phyloP scores from a whole-genome alignment of 2,329 filamentous ascomycete species.

The Colletotrichum sidae region DNA sequence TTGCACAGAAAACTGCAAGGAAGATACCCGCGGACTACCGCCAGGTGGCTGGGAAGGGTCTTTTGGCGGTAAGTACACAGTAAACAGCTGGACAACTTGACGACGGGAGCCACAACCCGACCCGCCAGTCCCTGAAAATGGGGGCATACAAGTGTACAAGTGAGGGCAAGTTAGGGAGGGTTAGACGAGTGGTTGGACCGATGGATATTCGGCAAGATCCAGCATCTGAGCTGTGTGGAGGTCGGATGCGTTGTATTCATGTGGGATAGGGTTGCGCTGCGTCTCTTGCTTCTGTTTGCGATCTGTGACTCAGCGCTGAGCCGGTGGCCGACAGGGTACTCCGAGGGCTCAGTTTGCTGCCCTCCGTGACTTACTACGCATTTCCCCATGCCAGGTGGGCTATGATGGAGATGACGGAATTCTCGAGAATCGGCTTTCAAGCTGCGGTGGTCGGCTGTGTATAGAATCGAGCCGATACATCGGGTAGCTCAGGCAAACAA shows the following conservation, averaged over 20 bases:
- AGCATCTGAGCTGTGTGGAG: slow-evolving; percentile 33
- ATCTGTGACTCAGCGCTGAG: slow-evolving; percentile 24
- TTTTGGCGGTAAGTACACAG: slow-evolving; percentile 5
- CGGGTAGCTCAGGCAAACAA: slow-evolving; percentile 5
- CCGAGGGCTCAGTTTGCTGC: no score
- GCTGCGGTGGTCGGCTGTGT: no score
- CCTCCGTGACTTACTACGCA: no score
- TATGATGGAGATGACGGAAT: no score
- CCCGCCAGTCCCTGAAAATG: slow-evolving; percentile 32
- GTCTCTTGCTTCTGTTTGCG: slow-evolving; percentile 6
- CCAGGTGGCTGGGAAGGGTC: not conserved
- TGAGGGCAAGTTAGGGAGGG: not conserved
- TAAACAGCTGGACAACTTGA: slow-evolving; percentile 8
- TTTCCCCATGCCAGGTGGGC: no score
- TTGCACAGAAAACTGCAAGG: slow-evolving; percentile 2
- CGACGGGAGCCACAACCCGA: slow-evolving; percentile 10
- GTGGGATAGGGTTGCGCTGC: slow-evolving; percentile 12
- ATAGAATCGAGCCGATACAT: slow-evolving; percentile 5
- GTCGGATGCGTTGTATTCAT: slow-evolving; percentile 19
- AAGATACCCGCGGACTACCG: slow-evolving; percentile 20
- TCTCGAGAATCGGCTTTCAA: no score
- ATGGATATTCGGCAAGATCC: slow-evolving; percentile 36
- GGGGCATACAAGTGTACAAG: not conserved
- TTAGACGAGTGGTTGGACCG: slow-evolving; percentile 21
- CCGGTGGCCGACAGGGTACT: not conserved